Conservation (phyloP, 208 protist genomes). For the Tritrichomonas foetus region DNA sequence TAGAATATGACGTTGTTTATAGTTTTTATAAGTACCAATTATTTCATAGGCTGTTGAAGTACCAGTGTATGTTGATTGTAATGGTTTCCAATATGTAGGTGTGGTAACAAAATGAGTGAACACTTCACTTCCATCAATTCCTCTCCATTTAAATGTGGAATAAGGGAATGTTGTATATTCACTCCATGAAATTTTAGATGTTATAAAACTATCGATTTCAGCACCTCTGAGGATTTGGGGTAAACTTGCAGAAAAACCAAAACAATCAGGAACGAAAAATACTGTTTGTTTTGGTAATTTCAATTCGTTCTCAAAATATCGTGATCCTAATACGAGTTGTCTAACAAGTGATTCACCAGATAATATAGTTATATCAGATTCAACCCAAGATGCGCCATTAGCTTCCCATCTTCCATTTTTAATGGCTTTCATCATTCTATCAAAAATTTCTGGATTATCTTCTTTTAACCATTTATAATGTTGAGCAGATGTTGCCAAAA, state of each 20-base stretch:
- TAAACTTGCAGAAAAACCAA: background rate
- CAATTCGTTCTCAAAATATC: conserved; percentile 34
- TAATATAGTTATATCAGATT: background rate
- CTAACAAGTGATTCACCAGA: conserved; percentile 38
- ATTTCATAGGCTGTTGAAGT: background rate
- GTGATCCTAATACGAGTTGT: background rate
- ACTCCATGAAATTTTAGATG: conserved; percentile 20
- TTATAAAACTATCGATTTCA: background rate
- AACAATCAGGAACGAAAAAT: background rate
- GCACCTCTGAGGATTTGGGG: background rate
- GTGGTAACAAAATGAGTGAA: conserved; percentile 35
- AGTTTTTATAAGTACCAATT: background rate
- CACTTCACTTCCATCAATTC: conserved; percentile 39
- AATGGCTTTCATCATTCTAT: background rate
- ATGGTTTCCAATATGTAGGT: background rate
- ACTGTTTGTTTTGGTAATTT: background rate
- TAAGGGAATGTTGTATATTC: background rate
- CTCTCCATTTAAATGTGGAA: conserved; percentile 32
- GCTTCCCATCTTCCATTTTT: background rate
- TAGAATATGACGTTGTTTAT: background rate
- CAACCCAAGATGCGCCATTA: background rate
- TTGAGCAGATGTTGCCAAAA: background rate
- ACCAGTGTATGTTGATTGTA: background rate
- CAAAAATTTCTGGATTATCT: background rate
- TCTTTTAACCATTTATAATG: background rate